These are phyloP conservation scores for Colletotrichum tropicale DNA, from an alignment of 2,329 filamentous ascomycete genomes.

Conservation along the genomic window DNA sequence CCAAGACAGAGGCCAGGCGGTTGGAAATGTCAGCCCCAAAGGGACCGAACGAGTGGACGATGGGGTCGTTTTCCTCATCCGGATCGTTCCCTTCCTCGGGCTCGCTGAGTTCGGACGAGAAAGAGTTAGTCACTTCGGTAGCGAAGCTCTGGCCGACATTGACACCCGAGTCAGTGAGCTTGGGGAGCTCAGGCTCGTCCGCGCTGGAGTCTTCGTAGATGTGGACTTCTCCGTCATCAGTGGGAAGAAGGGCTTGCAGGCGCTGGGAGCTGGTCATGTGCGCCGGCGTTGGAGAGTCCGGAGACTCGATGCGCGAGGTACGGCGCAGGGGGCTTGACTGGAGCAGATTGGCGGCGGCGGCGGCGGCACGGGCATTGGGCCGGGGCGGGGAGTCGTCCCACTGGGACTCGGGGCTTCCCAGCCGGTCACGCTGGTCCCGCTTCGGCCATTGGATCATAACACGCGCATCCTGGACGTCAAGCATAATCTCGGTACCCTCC, in stretches of 20 bases:
- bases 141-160: constrained; percentile 48
- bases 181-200: constrained; percentile 41
- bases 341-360: constrained; percentile 45
- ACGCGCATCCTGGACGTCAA: constrained; percentile 92
- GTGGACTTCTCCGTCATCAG: constrained; percentile 22
- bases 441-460: constrained; percentile 89
- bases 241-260: constrained; percentile 49
- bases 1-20: constrained; percentile 78
- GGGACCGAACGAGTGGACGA: constrained; percentile 90
- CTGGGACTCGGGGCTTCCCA: constrained; percentile 65
- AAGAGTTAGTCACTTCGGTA: constrained; percentile 56
- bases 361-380: constrained; percentile 32
- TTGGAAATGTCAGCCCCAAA: constrained; percentile 86
- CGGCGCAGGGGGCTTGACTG: constrained; percentile 66
- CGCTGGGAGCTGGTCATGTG: constrained; percentile 46
- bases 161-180: constrained; percentile 22
- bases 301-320: constrained; percentile 68
- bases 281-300: constrained; percentile 66
- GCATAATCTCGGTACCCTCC: constrained; percentile 86
- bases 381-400: constrained; percentile 69
- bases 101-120: constrained; percentile 63
- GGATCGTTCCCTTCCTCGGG: constrained; percentile 59
- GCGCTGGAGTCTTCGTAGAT: constrained; percentile 26
- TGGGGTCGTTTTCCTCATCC: constrained; percentile 93
- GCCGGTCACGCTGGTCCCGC: constrained; percentile 52